Evolutionary conservation across 1,139 yeast species (phyloP).

Genomic region (Zygoascus sp.): DNA sequence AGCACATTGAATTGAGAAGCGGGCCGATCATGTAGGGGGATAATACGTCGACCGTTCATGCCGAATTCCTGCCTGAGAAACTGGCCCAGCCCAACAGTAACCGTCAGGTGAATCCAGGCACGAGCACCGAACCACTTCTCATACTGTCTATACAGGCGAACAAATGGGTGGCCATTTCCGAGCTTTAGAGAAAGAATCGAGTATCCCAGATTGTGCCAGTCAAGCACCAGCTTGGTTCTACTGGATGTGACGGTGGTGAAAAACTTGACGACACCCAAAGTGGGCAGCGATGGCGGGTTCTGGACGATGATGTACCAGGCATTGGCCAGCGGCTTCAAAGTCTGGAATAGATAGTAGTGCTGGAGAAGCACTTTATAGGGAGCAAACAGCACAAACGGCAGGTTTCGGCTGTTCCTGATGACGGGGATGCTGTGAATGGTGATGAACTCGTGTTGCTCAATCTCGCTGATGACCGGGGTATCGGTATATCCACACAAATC

Average conservation of each 20-base stretch:
- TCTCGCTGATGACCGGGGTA: conserved; percentile 30
- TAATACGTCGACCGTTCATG: conserved; percentile 39
- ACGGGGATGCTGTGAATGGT: conserved; percentile 40
- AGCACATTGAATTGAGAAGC: conserved; percentile 63
- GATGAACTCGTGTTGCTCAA: conserved; percentile 26
- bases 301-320: conserved; percentile 66
- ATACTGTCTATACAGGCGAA: conserved; percentile 47
- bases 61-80: conserved; percentile 56
- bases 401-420: conserved; percentile 39
- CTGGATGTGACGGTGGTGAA: conserved; percentile 53
- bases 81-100: conserved; percentile 67
- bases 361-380: conserved; percentile 57
- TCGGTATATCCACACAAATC: conserved; percentile 80
- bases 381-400: conserved; percentile 61
- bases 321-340: conserved; percentile 55
- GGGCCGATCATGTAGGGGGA: conserved; percentile 39
- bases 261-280: conserved; percentile 58
- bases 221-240: conserved; percentile 64
- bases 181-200: conserved; percentile 71
- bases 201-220: conserved; percentile 96
- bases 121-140: conserved; percentile 48
- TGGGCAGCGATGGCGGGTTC: conserved; percentile 92
- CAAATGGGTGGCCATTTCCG: conserved; percentile 54
- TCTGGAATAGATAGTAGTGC: conserved; percentile 41
- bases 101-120: conserved; percentile 73